Base-by-base conservation (phyloP, 805 yeast genomes). In the Lachancea fermentati region DNA sequence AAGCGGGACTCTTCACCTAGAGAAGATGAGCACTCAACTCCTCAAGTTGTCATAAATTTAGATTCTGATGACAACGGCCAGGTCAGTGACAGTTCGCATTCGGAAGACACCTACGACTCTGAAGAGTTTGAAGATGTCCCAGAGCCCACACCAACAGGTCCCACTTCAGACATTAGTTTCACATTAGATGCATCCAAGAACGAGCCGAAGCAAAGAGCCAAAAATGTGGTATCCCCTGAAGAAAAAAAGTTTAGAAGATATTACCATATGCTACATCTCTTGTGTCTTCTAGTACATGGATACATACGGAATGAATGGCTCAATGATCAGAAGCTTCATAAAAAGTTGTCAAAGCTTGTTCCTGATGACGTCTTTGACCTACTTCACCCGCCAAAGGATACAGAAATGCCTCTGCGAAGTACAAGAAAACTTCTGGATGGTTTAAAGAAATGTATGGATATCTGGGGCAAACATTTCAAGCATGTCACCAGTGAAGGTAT, bases 401-500 rank as follows among this genome's bases (percentile, higher is more conserved):
- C 56, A 7, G 59, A 62, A 30, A 34, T 63, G 39, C 61, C 71
- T 14, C 57, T 71, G 3, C 52, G 68, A 32, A 62, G 71, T 30
- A 76, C 94, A 0, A 67, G 95, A 40, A 71, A 77, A 49, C 70
- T 93, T 24, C 66, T 89, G 2, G 96, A 87, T 57, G 85, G 91
- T 0, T 52, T 93, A n/a, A 70, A 81, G 32, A 78, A 76, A 45
- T 59, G 84, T 1, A 75, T 84, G 79, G 68, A 65, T 12, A 63
- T 69, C 26, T 93, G 94, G 85, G 56, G 68, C 16, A 60, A 62
- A 9, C 67, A 67, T 45, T 84, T 79, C 54, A 72, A 68, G 13
- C 69, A 81, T 1, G 66, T 73, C 0, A 54, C 60, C 48, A 45
- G 49, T 4, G 48, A 52, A 32, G 40, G 41, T n/a, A 44, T 47